Evolutionary conservation across 306 rosid genomes (phyloP), one percentile per base, ranked within the genome.

Genomic region (Alnus rubra): DNA sequence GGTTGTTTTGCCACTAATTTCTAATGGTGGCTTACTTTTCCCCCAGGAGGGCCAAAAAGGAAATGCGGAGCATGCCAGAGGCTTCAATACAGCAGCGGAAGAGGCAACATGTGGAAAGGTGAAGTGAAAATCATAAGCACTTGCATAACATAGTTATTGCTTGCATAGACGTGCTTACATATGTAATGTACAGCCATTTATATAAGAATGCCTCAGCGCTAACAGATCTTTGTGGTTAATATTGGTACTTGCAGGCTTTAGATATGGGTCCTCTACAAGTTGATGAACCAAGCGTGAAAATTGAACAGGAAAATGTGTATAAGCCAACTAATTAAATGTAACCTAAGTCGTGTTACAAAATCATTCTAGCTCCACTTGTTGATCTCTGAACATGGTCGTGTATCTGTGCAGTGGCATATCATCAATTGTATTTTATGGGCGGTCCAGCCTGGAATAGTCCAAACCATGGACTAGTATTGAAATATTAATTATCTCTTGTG

Each of bases 91-190:
- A 35, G 82, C 86, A 72, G 84, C 77, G 31, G 88, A 87, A 16
- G 92, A 89, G 84, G 76, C 90, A 19, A 54, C 79, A 8, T 69
- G 87, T 65, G 49, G 82, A 78, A 89, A 91, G 94, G 94, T 88
- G 79, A 89, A 83, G 72, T 84, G 75, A 45, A 72, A 65, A 77
- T 53, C 77, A 47, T 73, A 63, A 59, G 76, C 58, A 19, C 45
- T 45, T 13, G 60, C 55, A 31, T 59, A 35, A 76, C 67, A 51
- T 51, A 71, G 28, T 31, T 2, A 53, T 78, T 72, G 45, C 74
- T 42, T 62, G 33, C 14, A 55, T 28, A 48, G 12, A 5, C 51
- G 33, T 11, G 18, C 84, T 64, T 35, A 6, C 51, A 80, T 37
- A 37, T 11, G 64, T 39, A 39, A 37, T 11, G 64, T 39, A 39